Percentiles rank a stretch among this genome's conserved stretches.
phyloP scores from a whole-genome alignment of 305 asterid species.

The Solanum chacoense region DNA sequence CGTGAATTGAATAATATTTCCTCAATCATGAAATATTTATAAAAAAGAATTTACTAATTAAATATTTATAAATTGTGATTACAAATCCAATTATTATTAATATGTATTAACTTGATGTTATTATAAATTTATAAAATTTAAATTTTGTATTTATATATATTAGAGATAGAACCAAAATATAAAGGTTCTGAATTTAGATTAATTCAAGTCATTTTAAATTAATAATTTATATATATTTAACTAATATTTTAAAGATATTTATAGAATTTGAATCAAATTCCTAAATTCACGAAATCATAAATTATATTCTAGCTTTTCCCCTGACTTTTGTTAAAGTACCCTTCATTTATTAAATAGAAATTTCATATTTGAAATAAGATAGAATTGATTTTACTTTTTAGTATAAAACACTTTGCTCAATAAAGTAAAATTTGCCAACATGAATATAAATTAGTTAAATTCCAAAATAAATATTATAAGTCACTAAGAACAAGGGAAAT shows the following conservation, averaged over 20 bases:
- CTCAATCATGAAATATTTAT: too few species aligned
- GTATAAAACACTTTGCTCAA: neutral
- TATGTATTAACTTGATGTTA: neutral
- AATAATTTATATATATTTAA: neutral
- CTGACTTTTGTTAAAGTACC: neutral
- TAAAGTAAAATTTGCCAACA: neutral
- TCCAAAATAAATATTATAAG: neutral
- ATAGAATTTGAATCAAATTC: neutral
- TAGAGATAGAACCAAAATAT: neutral
- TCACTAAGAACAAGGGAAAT: neutral
- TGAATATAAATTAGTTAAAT: too few species aligned
- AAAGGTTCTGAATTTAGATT: neutral
- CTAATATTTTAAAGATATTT: neutral
- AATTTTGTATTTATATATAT: too few species aligned
- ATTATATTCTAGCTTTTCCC: neutral
- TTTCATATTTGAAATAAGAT: neutral
- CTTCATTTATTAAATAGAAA: neutral
- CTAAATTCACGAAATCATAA: neutral
- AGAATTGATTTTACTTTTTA: too few species aligned
- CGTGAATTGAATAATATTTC: too few species aligned
- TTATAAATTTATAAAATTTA: too few species aligned
- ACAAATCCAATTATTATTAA: too few species aligned
- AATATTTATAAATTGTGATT: too few species aligned
- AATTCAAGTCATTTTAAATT: neutral
- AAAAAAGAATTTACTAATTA: too few species aligned